Evolutionary conservation across 257 asterid species (phyloP), one percentile per base, ranked within the genome.

Genomic region (Eucommia ulmoides): DNA sequence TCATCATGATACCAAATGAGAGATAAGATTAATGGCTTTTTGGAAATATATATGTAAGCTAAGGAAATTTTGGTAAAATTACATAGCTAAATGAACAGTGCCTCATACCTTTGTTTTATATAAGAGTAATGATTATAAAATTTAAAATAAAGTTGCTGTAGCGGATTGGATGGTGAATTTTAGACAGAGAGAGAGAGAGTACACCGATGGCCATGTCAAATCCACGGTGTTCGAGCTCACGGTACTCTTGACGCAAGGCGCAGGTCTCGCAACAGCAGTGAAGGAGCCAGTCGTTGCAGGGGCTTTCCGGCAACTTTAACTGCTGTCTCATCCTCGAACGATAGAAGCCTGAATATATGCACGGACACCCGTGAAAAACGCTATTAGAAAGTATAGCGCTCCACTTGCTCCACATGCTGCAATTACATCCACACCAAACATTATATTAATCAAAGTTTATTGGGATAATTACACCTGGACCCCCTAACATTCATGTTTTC

Each of bases 141-240:
- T n/a, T n/a, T n/a, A n/a, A n/a, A n/a, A n/a, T n/a, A n/a, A n/a
- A n/a, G n/a, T n/a, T n/a, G n/a, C n/a, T n/a, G n/a, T n/a, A n/a
- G n/a, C n/a, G n/a, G n/a, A n/a, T n/a, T n/a, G n/a, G n/a, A n/a
- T n/a, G n/a, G n/a, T n/a, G n/a, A n/a, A n/a, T n/a, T n/a, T n/a
- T n/a, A n/a, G n/a, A n/a, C n/a, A 29, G 38, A 29, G 38, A 29
- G 38, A 29, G 38, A 29, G 38, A 29, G 10, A 6, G 10, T 29
- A 29, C 0, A 64, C 79, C 79, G 3, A 64, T 53, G 17, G 60
- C 0, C 67, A 72, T 64, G 53, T 72, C 60, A n/a, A 64, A 72
- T 22, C 79, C 79, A n/a, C 75, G 72, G 42, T 51, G 22, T 47
- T 64, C 16, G 33, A 72, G 75, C 56, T 72, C 75, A 7, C 79